These are phyloP conservation scores for Jamesozyma hellenica DNA, from an alignment of 805 yeast genomes.

Conservation along the genomic window DNA sequence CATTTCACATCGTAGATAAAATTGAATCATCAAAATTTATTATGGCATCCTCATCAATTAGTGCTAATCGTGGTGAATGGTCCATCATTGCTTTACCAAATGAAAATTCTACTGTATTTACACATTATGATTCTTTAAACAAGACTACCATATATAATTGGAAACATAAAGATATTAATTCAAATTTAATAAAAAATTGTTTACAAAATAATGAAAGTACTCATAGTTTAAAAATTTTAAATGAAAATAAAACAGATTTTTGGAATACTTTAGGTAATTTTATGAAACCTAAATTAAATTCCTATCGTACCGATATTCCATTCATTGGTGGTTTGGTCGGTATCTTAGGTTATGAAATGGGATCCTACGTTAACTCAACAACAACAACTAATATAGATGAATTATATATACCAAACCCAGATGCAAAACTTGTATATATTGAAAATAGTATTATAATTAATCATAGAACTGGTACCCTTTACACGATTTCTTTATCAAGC, in stretches of 20 bases:
- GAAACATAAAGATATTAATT: slow-evolving; percentile 16
- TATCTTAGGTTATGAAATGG: slow-evolving; percentile 79
- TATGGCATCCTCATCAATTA: slow-evolving; percentile 56
- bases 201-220: neutral
- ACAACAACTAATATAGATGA: neutral
- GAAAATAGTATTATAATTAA: slow-evolving; percentile 55
- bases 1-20: slow-evolving; percentile 46
- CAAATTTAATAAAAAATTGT: slow-evolving; percentile 1
- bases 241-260: slow-evolving; percentile 20
- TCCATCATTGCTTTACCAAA: slow-evolving; percentile 72
- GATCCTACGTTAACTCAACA: slow-evolving; percentile 34
- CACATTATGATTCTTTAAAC: slow-evolving; percentile 48
- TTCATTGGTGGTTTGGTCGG: slow-evolving; percentile 92
- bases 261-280: slow-evolving; percentile 22
- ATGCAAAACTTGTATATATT: slow-evolving; percentile 62
- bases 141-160: slow-evolving; percentile 24
- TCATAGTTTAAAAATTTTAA: slow-evolving; percentile 7
- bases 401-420: slow-evolving; percentile 40
- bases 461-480: slow-evolving; percentile 36
- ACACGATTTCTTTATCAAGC: slow-evolving; percentile 41
- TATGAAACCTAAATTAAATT: slow-evolving; percentile 16
- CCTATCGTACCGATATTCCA: slow-evolving; percentile 40
- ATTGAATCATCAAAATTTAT: slow-evolving; percentile 33
- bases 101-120: slow-evolving; percentile 34
- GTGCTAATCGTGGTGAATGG: slow-evolving; percentile 53